Conservation (phyloP, 352 stramenopile genomes). For the Phytophthora sp. region DNA sequence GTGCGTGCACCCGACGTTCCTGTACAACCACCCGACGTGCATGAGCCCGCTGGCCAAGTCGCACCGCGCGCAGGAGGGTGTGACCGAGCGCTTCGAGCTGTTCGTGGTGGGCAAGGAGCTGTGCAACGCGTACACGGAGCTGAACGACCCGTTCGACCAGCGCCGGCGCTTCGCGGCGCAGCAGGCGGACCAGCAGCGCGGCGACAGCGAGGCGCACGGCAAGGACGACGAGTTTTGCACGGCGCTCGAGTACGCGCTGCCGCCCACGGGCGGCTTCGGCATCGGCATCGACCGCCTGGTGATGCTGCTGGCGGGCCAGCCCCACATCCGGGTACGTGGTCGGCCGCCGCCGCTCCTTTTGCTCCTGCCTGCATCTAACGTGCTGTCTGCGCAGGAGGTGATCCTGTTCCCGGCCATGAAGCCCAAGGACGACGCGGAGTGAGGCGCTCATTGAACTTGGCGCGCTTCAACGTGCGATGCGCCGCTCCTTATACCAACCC, state of each 20-base stretch:
- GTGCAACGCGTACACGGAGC: slow-evolving; percentile 99
- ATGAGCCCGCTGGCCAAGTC: slow-evolving; percentile 97
- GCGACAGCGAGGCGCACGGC: slow-evolving; percentile 88
- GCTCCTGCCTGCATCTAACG: background rate
- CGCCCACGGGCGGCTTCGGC: slow-evolving; percentile 97
- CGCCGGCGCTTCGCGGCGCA: slow-evolving; percentile 96
- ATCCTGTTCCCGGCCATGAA: slow-evolving; percentile 99
- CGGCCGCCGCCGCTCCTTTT: background rate
- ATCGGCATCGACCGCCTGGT: slow-evolving; percentile 97
- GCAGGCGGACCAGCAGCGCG: slow-evolving; percentile 77
- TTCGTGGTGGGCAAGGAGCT: slow-evolving; percentile 97
- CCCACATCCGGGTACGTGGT: slow-evolving; percentile 93
- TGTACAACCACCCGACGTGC: slow-evolving; percentile 97
- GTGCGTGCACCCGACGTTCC: slow-evolving; percentile 96
- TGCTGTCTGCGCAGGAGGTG: slow-evolving; percentile 90
- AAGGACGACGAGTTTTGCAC: slow-evolving; percentile 98
- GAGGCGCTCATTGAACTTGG: slow-evolving; percentile 31
- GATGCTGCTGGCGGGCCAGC: slow-evolving; percentile 99
- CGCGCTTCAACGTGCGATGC: slow-evolving; percentile 20
- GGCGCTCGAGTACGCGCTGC: slow-evolving; percentile 97
- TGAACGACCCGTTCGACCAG: slow-evolving; percentile 98
- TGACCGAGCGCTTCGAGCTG: slow-evolving; percentile 99
- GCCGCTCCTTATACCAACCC: slow-evolving; percentile 26
- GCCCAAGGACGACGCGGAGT: slow-evolving; percentile 46
- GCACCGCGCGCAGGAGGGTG: slow-evolving; percentile 90